These are phyloP conservation scores for Fusarium cyanostomum DNA, from an alignment of 2,329 filamentous ascomycete genomes.

Conservation along the genomic window DNA sequence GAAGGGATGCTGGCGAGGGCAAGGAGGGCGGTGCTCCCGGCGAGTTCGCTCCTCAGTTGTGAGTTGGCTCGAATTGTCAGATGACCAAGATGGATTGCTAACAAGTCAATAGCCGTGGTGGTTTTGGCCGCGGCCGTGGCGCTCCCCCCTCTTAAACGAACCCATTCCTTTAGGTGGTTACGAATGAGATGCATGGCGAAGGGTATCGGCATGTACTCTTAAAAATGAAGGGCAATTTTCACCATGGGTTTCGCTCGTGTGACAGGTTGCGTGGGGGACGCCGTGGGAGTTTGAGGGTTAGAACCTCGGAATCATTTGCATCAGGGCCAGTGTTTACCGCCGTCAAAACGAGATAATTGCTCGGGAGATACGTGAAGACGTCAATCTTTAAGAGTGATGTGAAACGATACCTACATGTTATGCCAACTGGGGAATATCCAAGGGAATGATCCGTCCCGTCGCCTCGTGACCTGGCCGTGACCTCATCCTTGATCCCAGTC, in stretches of 20 bases:
- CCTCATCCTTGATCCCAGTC: neutral
- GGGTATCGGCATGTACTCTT: slow-evolving; percentile 59
- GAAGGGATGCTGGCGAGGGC: slow-evolving; percentile 84
- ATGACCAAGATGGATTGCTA: slow-evolving; percentile 42
- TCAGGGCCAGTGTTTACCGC: slow-evolving; percentile 55
- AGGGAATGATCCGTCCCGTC: slow-evolving; percentile 18
- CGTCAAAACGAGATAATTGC: slow-evolving; percentile 48
- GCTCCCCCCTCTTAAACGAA: slow-evolving; percentile 72
- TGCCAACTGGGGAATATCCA: slow-evolving; percentile 24
- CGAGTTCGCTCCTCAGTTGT: slow-evolving; percentile 92
- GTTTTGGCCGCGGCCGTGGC: slow-evolving; percentile 88
- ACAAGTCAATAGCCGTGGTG: slow-evolving; percentile 73
- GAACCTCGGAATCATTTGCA: slow-evolving; percentile 61
- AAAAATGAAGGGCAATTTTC: slow-evolving; percentile 55
- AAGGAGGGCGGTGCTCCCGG: slow-evolving; percentile 94
- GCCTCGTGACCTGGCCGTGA: slow-evolving; percentile 12
- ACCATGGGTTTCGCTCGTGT: slow-evolving; percentile 52
- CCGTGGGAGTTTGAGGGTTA: slow-evolving; percentile 59
- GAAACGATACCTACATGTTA: slow-evolving; percentile 31
- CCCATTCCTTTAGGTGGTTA: slow-evolving; percentile 54
- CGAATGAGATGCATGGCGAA: slow-evolving; percentile 56
- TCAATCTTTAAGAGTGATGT: slow-evolving; percentile 38
- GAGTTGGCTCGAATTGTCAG: slow-evolving; percentile 53
- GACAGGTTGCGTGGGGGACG: slow-evolving; percentile 53
- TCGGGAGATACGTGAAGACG: slow-evolving; percentile 44